Evolutionary conservation across 2,329 filamentous ascomycete species (phyloP).

Genomic region (Claviceps sorghi): DNA sequence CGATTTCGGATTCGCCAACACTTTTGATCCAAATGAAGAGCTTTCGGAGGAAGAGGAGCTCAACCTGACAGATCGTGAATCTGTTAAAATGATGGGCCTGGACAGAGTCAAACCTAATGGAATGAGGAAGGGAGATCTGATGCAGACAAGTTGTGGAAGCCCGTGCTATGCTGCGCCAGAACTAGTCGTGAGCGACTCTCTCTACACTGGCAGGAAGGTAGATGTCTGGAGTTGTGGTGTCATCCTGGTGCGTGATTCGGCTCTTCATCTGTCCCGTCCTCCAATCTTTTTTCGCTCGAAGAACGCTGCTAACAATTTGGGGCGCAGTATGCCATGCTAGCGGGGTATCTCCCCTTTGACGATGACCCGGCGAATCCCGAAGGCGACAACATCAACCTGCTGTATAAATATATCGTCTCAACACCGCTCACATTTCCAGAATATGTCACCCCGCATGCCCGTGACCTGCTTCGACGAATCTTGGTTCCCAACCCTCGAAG

Average conservation of each 20-base stretch:
- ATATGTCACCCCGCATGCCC: constrained; percentile 93
- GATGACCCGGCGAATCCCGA: constrained; percentile 97
- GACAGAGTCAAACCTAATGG: constrained; percentile 66
- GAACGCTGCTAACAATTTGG: neutral
- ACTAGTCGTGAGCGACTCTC: constrained; percentile 88
- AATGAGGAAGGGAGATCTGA: constrained; percentile 75
- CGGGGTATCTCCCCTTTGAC: constrained; percentile 92
- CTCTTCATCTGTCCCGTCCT: neutral
- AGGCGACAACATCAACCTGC: constrained; percentile 94
- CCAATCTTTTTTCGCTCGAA: neutral
- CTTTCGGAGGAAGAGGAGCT: constrained; percentile 81
- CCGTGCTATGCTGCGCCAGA: constrained; percentile 96
- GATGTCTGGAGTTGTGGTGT: constrained; percentile 99
- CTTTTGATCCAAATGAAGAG: constrained; percentile 80
- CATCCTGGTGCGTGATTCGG: constrained; percentile 59
- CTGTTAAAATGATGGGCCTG: constrained; percentile 71
- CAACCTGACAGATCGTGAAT: constrained; percentile 73
- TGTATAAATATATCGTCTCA: constrained; percentile 98
- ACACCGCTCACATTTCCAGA: constrained; percentile 95
- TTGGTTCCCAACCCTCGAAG: constrained; percentile 90
- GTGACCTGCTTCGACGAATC: constrained; percentile 83
- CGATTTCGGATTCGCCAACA: constrained; percentile 97
- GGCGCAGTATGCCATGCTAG: constrained; percentile 94
- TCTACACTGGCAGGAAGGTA: constrained; percentile 95
- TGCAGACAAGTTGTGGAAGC: constrained; percentile 98